Base-by-base conservation (phyloP, 2,329 filamentous ascomycete species). In the Aspergillus sergii region DNA sequence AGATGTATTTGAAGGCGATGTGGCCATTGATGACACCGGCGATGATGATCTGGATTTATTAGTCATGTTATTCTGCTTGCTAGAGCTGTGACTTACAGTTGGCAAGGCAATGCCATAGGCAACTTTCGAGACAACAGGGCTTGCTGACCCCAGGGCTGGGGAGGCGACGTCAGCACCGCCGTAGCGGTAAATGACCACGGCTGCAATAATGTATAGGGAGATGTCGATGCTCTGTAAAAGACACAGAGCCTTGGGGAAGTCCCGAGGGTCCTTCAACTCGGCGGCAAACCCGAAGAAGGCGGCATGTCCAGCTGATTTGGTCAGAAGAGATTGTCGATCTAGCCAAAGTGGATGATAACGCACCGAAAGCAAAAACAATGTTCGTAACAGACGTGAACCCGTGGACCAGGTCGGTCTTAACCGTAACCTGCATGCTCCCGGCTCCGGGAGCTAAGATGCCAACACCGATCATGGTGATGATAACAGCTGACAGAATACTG, bases 1-100 rank as follows among this genome's bases (percentile, higher is more conserved):
- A 92, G 62, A 91, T 80, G 69, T 89, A 89, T 71, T 90, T 90
- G 60, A 82, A 83, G 2, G 87, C 88, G 2, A 91, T 86, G 63
- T 89, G 86, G 14, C 85, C 88, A 72, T 90, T 89, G 66, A 92
- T 89, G 8, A 91, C 88, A 59, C 89, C 90, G 0, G 89, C 88
- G 57, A 92, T 86, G 55, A 92, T 80, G 62, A 92, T 91, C 76
- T 78, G 59, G 19, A 7, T 48, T 32, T 55, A 62, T 56, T 58
- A 36, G 53, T 34, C 11, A 4, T 58, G n/a, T 26, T 11, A 32
- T 11, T 41, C 46, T 28, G 3, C 41, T 21, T 10, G 9, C 14
- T 36, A 12, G 21, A 14, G 26, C 41, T n/a, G 12, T 7, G 16
- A 70, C 75, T 41, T 65, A 79, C 76, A 2, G 90, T 91, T 16